Evolutionary conservation across 352 stramenopile genomes (phyloP).

Genomic region (Thalassiosira mediterranea): DNA sequence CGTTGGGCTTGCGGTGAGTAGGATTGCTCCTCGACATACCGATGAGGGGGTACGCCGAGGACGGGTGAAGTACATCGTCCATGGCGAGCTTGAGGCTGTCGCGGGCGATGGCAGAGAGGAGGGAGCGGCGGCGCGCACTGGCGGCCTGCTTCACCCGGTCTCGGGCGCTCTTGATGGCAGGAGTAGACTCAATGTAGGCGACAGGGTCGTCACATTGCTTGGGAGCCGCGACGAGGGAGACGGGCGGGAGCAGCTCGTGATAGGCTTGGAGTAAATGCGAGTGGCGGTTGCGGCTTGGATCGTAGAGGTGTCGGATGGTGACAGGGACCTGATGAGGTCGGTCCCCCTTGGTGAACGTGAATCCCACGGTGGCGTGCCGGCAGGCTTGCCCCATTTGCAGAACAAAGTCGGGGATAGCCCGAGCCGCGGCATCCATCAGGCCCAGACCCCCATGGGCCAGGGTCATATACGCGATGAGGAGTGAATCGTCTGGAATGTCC

Average conservation of each 20-base stretch:
- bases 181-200: not conserved
- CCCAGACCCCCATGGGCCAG: not conserved
- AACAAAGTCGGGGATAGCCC: conserved; percentile 36
- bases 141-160: not conserved
- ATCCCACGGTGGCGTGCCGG: not conserved
- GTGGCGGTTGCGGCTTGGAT: not conserved
- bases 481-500: not conserved
- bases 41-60: conserved; percentile 37
- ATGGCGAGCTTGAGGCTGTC: conserved; percentile 4
- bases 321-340: conserved; percentile 3
- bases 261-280: not conserved
- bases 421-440: not conserved
- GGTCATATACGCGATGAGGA: conserved; percentile 3
- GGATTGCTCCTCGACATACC: conserved; percentile 13
- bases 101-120: not conserved
- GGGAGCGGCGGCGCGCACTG: not conserved
- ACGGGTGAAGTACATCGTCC: conserved; percentile 15
- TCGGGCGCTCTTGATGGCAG: conserved; percentile 9
- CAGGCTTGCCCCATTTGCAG: conserved; percentile 14
- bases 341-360: not conserved
- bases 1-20: conserved; percentile 7
- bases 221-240: not conserved
- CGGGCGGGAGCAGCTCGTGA: not conserved
- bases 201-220: not conserved
- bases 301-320: conserved; percentile 12